phyloP scores from a whole-genome alignment of 768 basidiomycete species.

The Boletus speciosus region DNA sequence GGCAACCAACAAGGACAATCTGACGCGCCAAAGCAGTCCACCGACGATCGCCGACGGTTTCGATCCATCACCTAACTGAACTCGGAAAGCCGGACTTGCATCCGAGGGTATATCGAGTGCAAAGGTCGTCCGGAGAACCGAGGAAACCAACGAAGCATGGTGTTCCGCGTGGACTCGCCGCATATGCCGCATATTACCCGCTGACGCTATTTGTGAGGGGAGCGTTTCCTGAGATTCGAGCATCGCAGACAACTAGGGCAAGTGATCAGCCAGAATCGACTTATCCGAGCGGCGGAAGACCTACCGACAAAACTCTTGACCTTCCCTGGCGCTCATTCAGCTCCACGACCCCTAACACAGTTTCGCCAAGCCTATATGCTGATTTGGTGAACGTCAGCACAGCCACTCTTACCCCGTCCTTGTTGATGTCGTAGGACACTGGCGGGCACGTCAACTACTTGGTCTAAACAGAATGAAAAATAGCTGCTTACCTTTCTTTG shows the following conservation, averaged over 20 bases:
- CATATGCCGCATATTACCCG: conserved; percentile 48
- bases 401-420: conserved; percentile 87
- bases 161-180: conserved; percentile 83
- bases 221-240: conserved; percentile 87
- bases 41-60: conserved; percentile 40
- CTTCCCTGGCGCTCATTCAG: conserved; percentile 70
- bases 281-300: conserved; percentile 14
- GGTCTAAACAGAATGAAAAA: background rate
- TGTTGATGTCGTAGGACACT: conserved; percentile 95
- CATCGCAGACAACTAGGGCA: conserved; percentile 74
- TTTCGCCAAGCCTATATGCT: conserved; percentile 90
- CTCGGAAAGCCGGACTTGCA: conserved; percentile 80
- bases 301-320: conserved; percentile 80
- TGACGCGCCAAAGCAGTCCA: conserved; percentile 88
- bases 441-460: background rate
- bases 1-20: conserved; percentile 81
- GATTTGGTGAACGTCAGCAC: conserved; percentile 89
- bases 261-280: background rate
- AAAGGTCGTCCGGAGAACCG: conserved; percentile 78
- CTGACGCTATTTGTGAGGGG: conserved; percentile 55
- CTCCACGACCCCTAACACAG: conserved; percentile 83
- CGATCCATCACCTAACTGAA: conserved; percentile 45
- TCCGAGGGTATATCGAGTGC: conserved; percentile 91
- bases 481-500: conserved; percentile 69
- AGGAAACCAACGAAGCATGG: conserved; percentile 69